Evolutionary conservation across 2,329 filamentous ascomycete genomes (phyloP), one percentile per base, ranked within the genome.

Genomic region (Nemania sp.): DNA sequence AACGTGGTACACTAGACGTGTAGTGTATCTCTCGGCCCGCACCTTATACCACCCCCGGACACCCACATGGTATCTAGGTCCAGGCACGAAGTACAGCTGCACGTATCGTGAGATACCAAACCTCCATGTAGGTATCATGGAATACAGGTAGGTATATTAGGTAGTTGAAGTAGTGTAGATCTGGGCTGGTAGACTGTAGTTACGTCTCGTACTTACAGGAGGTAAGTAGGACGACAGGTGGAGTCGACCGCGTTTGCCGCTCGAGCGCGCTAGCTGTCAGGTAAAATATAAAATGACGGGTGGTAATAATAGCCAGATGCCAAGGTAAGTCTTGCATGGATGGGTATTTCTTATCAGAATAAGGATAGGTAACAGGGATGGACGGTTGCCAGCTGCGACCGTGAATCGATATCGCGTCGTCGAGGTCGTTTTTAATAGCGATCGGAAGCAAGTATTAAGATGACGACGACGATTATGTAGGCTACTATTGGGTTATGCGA

Each of bases 181-280:
- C 40, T 43, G 40, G 40, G 40, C 20, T 20, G 15, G 37, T 40
- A 40, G 37, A 17, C n/a, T 13, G 37, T n/a, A 40, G 37, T 13
- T 17, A n/a, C 12, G 12, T 53, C 43, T n/a, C 12, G 29, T 15
- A 29, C 40, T 39, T 42, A n/a, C n/a, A n/a, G n/a, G n/a, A n/a
- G n/a, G 51, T 25, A 43, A 11, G 12, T 46, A 46, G 21, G 35
- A 57, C 29, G 57, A 37, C 15, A n/a, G 32, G 54, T 48, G 54
- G 50, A 59, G 50, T 20, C 25, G 54, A 50, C 37, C 59, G 59
- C 59, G 59, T 59, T 62, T 58, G 59, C 59, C 59, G 59, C 59
- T 57, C 45, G 54, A 46, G 35, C 20, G 20, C 32, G 20, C 32
- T 42, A 18, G 39, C 29, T 50, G 49, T 13, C 43, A 46, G 43